These are phyloP conservation scores for Schizonepeta tenuifolia DNA, from an alignment of 257 asterid species.

Conservation along the genomic window DNA sequence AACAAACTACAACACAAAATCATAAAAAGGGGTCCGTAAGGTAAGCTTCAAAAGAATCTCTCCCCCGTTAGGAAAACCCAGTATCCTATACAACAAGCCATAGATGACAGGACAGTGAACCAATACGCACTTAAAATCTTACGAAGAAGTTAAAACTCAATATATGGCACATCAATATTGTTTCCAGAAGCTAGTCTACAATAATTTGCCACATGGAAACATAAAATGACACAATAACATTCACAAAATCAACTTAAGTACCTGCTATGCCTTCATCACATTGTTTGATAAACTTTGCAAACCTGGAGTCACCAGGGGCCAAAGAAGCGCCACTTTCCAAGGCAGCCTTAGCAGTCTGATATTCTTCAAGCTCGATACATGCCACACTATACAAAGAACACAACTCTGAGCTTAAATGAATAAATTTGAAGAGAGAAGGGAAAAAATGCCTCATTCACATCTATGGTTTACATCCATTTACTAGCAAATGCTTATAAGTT, in stretches of 20 bases:
- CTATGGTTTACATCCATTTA: not conserved
- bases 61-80: not conserved
- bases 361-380: constrained; percentile 89
- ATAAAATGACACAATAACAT: not conserved
- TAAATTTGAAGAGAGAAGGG: not conserved
- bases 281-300: constrained; percentile 66
- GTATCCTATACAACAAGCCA: constrained; percentile 13
- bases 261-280: constrained; percentile 78
- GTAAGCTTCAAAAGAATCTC: constrained; percentile 10
- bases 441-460: not conserved
- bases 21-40: not conserved
- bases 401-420: not conserved
- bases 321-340: constrained; percentile 74
- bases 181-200: constrained; percentile 3
- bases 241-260: constrained; percentile 26
- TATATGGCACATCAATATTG: not conserved
- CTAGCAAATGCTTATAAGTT: not conserved
- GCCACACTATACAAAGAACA: constrained; percentile 58
- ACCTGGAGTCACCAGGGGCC: constrained; percentile 71
- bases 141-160: not conserved
- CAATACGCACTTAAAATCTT: not conserved
- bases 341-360: constrained; percentile 81
- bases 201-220: not conserved
- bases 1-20: constrained; percentile 1
- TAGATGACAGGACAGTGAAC: not conserved